Conservation (phyloP, 805 yeast genomes). For the Candida coleopterorum region DNA sequence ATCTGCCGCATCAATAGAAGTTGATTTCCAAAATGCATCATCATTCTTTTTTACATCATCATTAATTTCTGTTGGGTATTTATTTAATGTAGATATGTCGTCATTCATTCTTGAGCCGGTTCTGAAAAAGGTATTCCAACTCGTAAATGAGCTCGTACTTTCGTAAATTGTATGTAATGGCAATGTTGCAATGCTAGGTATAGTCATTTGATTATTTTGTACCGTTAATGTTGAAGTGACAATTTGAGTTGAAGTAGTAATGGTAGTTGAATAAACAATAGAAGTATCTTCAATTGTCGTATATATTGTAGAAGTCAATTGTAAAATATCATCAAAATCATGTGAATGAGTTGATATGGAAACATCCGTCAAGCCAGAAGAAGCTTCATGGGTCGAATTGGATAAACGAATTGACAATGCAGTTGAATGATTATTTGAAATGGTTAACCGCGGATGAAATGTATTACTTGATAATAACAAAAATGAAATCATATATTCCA, state of each 20-base stretch:
- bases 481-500: constrained; percentile 7
- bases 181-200: no score
- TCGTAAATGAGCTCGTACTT: no score
- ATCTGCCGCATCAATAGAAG: no score
- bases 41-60: background rate
- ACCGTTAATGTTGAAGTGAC: background rate
- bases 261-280: background rate
- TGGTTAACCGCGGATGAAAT: background rate
- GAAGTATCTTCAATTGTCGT: background rate
- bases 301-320: background rate
- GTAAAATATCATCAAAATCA: no score
- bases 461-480: constrained; percentile 4
- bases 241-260: background rate
- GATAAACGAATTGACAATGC: no score
- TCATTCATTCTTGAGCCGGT: background rate
- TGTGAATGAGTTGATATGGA: background rate
- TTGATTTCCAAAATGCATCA: no score
- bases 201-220: no score
- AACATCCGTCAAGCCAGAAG: background rate
- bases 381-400: no score
- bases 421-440: background rate
- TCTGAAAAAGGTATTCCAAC: background rate
- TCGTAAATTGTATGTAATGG: no score
- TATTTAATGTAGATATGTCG: background rate
- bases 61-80: background rate